phyloP scores from a whole-genome alignment of 345 rosid species.

The Diplotaxis tenuifolia region DNA sequence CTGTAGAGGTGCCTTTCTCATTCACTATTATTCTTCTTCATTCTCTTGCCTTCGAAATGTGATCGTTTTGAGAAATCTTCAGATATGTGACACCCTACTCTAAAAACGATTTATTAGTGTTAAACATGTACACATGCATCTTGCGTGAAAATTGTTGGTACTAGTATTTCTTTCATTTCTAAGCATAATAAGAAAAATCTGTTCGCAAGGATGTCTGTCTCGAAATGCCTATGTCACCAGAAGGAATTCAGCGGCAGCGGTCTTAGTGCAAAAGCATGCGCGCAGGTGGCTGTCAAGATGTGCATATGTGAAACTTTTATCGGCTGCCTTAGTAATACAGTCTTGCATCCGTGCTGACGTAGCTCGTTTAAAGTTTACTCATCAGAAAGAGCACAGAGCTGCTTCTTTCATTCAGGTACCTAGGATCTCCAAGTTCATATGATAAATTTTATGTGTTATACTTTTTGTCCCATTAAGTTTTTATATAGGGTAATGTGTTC shows the following conservation, averaged over 20 bases:
- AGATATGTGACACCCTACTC: neutral
- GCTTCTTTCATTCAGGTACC: conserved; percentile 74
- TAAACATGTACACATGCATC: conserved; percentile 9
- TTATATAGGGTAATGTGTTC: neutral
- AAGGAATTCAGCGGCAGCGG: conserved; percentile 67
- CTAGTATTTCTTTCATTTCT: conserved; percentile 23
- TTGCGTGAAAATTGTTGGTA: neutral
- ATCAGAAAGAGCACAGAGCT: conserved; percentile 62
- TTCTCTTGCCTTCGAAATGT: neutral
- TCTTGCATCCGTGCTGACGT: conserved; percentile 65
- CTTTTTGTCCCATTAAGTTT: conserved; percentile 3
- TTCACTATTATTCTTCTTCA: conserved; percentile 6
- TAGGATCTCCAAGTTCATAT: conserved; percentile 29
- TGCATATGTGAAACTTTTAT: conserved; percentile 51
- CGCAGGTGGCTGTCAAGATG: conserved; percentile 58
- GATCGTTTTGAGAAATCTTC: neutral
- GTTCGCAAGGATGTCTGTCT: conserved; percentile 71
- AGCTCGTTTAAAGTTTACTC: conserved; percentile 52
- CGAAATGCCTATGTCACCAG: conserved; percentile 55
- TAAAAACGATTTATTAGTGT: neutral
- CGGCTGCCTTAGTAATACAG: conserved; percentile 61
- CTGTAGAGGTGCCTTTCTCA: conserved; percentile 66
- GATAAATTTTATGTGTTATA: conserved; percentile 44
- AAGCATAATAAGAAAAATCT: conserved; percentile 19
- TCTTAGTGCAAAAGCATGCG: conserved; percentile 61